Conservation (phyloP, 2,329 filamentous ascomycete genomes). For the Arthrobotrys megalospora region DNA sequence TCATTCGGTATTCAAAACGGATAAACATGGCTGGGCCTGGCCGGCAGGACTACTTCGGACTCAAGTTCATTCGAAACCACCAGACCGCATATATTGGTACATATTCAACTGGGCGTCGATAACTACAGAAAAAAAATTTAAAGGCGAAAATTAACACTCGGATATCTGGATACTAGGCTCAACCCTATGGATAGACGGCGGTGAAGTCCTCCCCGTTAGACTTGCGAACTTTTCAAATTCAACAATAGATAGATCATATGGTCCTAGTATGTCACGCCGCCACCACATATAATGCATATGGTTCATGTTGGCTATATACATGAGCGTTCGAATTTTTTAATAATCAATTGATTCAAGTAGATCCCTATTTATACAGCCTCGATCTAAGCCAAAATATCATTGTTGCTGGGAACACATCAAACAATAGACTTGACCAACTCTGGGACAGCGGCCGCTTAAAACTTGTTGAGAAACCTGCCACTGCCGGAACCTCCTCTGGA, state of each 20-base stretch:
- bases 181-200: constrained; percentile 47
- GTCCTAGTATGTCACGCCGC: constrained; percentile 31
- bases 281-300: neutral
- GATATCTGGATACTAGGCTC: constrained; percentile 10
- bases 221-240: constrained; percentile 39
- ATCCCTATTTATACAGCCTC: constrained; percentile 38
- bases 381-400: constrained; percentile 31
- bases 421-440: constrained; percentile 32
- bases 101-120: neutral
- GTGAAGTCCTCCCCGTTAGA: constrained; percentile 31
- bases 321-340: neutral
- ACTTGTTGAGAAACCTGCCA: constrained; percentile 23
- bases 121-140: neutral
- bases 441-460: constrained; percentile 29
- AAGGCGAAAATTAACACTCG: constrained; percentile 4
- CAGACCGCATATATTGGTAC: constrained; percentile 39
- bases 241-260: constrained; percentile 24
- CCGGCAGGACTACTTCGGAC: constrained; percentile 28
- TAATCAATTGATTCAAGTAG: constrained; percentile 5
- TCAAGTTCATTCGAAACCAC: constrained; percentile 49
- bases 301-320: too few relatives aligned
- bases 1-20: neutral
- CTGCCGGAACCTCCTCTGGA: constrained; percentile 30
- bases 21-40: constrained; percentile 12
- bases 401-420: neutral